phyloP scores from a whole-genome alignment of 352 stramenopile species.

The Phytophthora constricta region DNA sequence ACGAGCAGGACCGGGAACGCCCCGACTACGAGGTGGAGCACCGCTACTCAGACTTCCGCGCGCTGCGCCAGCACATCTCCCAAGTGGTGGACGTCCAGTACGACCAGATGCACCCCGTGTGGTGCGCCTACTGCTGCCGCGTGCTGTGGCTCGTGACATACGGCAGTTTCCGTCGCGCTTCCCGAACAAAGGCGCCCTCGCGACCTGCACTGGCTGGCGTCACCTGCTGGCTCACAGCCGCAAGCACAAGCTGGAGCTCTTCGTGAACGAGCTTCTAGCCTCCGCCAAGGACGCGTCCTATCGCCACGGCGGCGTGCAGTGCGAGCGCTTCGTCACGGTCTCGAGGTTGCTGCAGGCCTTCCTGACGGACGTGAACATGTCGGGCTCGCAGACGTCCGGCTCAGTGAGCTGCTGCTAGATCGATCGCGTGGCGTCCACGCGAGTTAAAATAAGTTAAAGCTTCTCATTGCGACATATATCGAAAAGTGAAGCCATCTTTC shows the following conservation, averaged over 20 bases:
- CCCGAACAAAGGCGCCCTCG: slow-evolving; percentile 31
- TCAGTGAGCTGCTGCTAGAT: slow-evolving; percentile 8
- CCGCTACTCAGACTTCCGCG: slow-evolving; percentile 64
- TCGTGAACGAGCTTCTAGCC: slow-evolving; percentile 51
- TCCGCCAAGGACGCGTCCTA: slow-evolving; percentile 58
- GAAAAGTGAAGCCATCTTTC: neutral
- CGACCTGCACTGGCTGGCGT: slow-evolving; percentile 28
- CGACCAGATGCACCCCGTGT: slow-evolving; percentile 52
- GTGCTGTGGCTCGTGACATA: slow-evolving; percentile 53
- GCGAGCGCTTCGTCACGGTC: slow-evolving; percentile 53
- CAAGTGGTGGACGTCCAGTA: slow-evolving; percentile 27
- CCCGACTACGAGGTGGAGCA: slow-evolving; percentile 49
- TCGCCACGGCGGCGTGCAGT: slow-evolving; percentile 39
- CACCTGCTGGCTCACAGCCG: slow-evolving; percentile 23
- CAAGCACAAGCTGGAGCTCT: slow-evolving; percentile 40
- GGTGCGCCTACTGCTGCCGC: slow-evolving; percentile 60
- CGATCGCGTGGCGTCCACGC: neutral
- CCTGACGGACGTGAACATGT: slow-evolving; percentile 40
- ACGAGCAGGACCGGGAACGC: slow-evolving; percentile 24
- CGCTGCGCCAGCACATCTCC: slow-evolving; percentile 44
- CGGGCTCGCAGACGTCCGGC: slow-evolving; percentile 2
- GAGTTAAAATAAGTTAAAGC: neutral
- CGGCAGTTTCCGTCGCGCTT: slow-evolving; percentile 56
- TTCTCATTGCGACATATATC: neutral
- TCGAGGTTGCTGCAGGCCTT: slow-evolving; percentile 59